Evolutionary conservation across 805 yeast species (phyloP).

Genomic region (Geotrichum ghanense): DNA sequence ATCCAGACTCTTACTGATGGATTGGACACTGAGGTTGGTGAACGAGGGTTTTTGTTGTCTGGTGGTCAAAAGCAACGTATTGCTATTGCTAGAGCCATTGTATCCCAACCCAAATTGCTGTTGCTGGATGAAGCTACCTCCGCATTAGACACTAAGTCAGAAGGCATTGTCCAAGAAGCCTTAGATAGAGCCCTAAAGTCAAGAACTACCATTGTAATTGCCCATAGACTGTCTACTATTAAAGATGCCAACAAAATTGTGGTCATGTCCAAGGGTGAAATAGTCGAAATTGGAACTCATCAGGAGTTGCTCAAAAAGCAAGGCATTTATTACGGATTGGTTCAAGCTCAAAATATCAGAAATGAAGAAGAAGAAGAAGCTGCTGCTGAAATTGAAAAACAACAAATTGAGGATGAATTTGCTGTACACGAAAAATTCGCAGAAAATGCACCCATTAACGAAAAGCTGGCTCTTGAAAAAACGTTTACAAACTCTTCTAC

Average conservation of each 20-base stretch:
- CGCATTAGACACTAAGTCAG: constrained; percentile 40
- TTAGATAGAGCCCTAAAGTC: constrained; percentile 25
- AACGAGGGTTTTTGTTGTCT: constrained; percentile 45
- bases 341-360: constrained; percentile 26
- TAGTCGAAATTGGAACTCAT: constrained; percentile 36
- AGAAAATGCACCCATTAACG: no score
- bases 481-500: not conserved
- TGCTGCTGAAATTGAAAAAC: constrained; percentile 12
- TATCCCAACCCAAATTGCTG: constrained; percentile 48
- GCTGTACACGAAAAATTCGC: constrained; percentile 3
- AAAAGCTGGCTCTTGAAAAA: not conserved
- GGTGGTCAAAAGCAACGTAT: constrained; percentile 69
- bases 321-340: constrained; percentile 25
- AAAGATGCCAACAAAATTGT: constrained; percentile 44
- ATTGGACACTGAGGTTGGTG: constrained; percentile 56
- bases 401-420: constrained; percentile 6
- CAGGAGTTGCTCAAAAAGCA: constrained; percentile 22
- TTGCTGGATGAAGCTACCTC: constrained; percentile 59
- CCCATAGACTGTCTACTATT: constrained; percentile 47
- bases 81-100: constrained; percentile 59
- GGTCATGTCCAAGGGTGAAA: constrained; percentile 39
- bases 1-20: constrained; percentile 65
- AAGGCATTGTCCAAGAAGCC: constrained; percentile 32
- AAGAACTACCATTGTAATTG: constrained; percentile 45
- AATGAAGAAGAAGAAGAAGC: constrained; percentile 9